phyloP scores from a whole-genome alignment of 306 rosid species.

The Pyrus bretschneideri region DNA sequence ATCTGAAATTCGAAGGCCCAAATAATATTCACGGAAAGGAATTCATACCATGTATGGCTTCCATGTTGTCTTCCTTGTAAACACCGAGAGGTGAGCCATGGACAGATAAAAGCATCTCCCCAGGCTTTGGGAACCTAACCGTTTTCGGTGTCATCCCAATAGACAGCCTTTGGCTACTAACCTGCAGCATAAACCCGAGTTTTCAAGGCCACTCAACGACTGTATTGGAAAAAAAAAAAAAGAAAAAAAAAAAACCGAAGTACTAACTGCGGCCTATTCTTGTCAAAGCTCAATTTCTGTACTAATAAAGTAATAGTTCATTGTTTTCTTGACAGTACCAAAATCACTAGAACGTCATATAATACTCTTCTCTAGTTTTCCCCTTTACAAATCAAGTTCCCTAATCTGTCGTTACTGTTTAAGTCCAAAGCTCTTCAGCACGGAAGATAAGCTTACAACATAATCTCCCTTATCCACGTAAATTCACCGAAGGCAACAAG shows the following conservation, averaged over 20 bases:
- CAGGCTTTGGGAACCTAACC: conserved; percentile 67
- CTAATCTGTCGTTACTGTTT: neutral
- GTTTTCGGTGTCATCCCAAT: conserved; percentile 87
- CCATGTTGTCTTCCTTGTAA: conserved; percentile 86
- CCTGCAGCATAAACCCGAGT: conserved; percentile 35
- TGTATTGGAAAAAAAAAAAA: too few species aligned
- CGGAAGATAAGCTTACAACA: neutral
- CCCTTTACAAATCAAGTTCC: neutral
- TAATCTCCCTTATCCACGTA: neutral
- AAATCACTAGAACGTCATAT: neutral
- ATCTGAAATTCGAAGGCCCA: neutral
- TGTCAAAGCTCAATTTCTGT: neutral
- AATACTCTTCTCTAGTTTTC: neutral
- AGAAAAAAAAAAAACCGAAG: neutral
- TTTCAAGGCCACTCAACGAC: neutral
- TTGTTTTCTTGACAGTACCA: neutral
- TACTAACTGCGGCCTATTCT: neutral
- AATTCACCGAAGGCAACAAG: neutral
- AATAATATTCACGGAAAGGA: neutral
- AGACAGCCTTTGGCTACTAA: conserved; percentile 64
- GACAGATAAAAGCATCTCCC: conserved; percentile 87
- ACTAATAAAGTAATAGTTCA: neutral
- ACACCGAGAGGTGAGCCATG: conserved; percentile 91
- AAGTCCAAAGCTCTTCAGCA: neutral
- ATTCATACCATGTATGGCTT: conserved; percentile 67